phyloP scores from a whole-genome alignment of 2,329 filamentous ascomycete species.

The Fusarium sp. region DNA sequence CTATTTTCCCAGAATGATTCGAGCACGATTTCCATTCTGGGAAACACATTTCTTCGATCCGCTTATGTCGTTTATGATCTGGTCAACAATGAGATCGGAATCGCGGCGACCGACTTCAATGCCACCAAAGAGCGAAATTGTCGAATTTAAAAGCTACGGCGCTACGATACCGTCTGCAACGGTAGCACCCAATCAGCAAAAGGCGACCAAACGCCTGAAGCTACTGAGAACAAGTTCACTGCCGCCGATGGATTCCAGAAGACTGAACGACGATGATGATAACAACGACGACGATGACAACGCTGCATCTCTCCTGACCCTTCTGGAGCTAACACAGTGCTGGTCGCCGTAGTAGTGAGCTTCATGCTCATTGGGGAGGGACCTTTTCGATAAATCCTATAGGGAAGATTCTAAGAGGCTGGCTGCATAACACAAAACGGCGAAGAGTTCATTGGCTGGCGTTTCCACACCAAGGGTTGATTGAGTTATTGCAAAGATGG shows the following conservation, averaged over 20 bases:
- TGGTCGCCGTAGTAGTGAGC: constrained; percentile 33
- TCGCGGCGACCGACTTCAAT: constrained; percentile 69
- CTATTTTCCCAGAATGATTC: constrained; percentile 66
- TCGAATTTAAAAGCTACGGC: constrained; percentile 62
- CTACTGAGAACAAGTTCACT: constrained; percentile 36
- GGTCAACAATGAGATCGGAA: constrained; percentile 66
- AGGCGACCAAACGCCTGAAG: constrained; percentile 38
- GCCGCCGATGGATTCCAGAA: constrained; percentile 51
- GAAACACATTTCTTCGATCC: constrained; percentile 70
- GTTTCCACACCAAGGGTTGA: constrained; percentile 23
- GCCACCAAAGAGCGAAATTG: constrained; percentile 61
- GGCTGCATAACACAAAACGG: constrained; percentile 1
- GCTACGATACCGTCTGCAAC: constrained; percentile 65
- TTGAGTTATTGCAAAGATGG: constrained; percentile 21
- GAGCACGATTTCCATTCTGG: constrained; percentile 60
- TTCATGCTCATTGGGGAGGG: constrained; percentile 42
- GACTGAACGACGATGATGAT: constrained; percentile 2
- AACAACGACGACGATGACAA: constrained; percentile 20
- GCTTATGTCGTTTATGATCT: constrained; percentile 72
- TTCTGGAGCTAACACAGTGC: constrained; percentile 25
- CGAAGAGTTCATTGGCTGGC: constrained; percentile 31
- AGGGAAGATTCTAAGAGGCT: not conserved
- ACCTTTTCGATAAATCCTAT: constrained; percentile 26
- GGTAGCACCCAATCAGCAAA: constrained; percentile 54
- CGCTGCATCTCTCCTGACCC: constrained; percentile 27